Evolutionary conservation across 202 grass and related monocot genomes (phyloP), one percentile per base, ranked within the genome.

Genomic region (Zoysia matrella): DNA sequence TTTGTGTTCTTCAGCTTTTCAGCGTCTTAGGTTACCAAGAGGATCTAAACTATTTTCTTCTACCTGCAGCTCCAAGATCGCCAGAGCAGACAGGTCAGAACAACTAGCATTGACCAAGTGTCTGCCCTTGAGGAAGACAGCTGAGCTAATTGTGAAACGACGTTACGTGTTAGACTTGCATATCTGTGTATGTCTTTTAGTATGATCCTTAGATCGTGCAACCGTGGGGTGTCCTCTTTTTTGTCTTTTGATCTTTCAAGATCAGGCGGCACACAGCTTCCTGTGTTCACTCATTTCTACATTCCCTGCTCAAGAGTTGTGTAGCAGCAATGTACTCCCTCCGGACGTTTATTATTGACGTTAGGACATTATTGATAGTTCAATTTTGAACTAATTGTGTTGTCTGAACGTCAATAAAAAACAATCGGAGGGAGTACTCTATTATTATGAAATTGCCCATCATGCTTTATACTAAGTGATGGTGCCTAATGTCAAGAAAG

Each of bases 31-130:
- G 60, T 6, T 65, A 74, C 3, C n/a, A 13, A 57, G 3, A 79
- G 72, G 47, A 52, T 77, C 66, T 87, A 12, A 84, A 56, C 69
- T 61, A 22, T 70, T 36, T 58, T 4, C 58, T 39, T 80, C n/a
- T 80, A 14, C 60, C 40, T 88, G 82, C 89, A 88, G 89, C 82
- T 70, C 89, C 89, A 41, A 83, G 86, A 83, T 70, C 57, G 45
- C 43, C 85, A 15, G 85, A 88, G 69, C 82, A 85, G 55, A 79
- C 77, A 84, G 65, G 81, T 40, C 76, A 87, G 76, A 90, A 40
- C 83, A 83, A 78, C 46, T 83, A 83, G 78, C 40, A 44, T 74
- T 49, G 46, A 67, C 13, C 60, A 22, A 47, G 2, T 0, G 0
- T 48, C 78, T n/a, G 41, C 40, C 18, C n/a, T 42, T 30, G 22